Conservation (phyloP, 805 yeast genomes). For the Kazachstania taianensis region DNA sequence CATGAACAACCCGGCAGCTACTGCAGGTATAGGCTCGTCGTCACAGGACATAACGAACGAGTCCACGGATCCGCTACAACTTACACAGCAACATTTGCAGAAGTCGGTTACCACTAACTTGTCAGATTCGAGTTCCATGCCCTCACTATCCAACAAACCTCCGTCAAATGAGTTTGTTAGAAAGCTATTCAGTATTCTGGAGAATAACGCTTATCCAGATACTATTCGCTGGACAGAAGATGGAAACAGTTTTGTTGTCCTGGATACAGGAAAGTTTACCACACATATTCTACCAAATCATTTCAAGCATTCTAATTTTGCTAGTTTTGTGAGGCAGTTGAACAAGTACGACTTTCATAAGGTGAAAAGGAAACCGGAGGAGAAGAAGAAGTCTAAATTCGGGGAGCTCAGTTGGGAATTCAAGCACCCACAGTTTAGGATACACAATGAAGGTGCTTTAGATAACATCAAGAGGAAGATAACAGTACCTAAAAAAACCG, state of each 20-base stretch:
- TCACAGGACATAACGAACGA: too few relatives aligned
- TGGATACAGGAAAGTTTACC: slow-evolving; percentile 85
- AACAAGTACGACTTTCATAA: slow-evolving; percentile 97
- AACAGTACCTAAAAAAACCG: slow-evolving; percentile 43
- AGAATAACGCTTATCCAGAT: slow-evolving; percentile 61
- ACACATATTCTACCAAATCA: slow-evolving; percentile 81
- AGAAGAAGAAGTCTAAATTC: slow-evolving; percentile 42
- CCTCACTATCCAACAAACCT: slow-evolving; percentile 2
- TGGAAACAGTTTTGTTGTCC: slow-evolving; percentile 84
- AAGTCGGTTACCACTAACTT: too few relatives aligned
- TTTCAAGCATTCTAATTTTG: slow-evolving; percentile 90
- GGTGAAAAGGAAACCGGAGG: slow-evolving; percentile 65
- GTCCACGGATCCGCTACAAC: too few relatives aligned
- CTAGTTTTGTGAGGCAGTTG: slow-evolving; percentile 88
- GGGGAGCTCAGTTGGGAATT: slow-evolving; percentile 91
- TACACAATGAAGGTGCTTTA: slow-evolving; percentile 64
- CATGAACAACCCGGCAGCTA: too few relatives aligned
- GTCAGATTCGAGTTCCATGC: too few relatives aligned
- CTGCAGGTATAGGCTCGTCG: too few relatives aligned
- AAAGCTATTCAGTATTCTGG: slow-evolving; percentile 74
- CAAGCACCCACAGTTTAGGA: slow-evolving; percentile 78
- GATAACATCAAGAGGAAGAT: slow-evolving; percentile 83
- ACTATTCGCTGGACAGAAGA: slow-evolving; percentile 76
- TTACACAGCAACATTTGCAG: too few relatives aligned
- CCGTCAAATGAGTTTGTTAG: slow-evolving; percentile 71